phyloP scores from a whole-genome alignment of 441 rosid species.

The Cnidoscolus chayamansa region DNA sequence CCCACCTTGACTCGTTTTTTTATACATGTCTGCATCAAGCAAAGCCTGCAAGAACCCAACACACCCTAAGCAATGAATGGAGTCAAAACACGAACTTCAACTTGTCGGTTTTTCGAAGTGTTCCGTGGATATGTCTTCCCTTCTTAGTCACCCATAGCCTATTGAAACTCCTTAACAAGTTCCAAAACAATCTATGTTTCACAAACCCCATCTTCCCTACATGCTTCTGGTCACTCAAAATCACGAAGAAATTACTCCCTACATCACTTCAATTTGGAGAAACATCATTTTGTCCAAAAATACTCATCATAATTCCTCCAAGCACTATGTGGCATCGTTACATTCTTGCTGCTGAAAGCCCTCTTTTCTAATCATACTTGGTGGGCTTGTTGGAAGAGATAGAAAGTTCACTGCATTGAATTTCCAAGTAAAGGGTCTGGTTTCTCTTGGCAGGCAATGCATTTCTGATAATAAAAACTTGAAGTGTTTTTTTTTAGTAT shows the following conservation, averaged over 20 bases:
- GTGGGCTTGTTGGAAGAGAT: too few relatives aligned
- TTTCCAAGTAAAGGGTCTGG: too few relatives aligned
- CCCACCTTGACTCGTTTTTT: too few relatives aligned
- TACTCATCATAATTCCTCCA: constrained; percentile 97
- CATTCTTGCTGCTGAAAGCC: constrained; percentile 47
- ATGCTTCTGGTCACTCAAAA: constrained; percentile 40
- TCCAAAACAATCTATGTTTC: constrained; percentile 85
- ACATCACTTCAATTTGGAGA: constrained; percentile 67
- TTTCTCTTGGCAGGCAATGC: too few relatives aligned
- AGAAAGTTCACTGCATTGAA: too few relatives aligned
- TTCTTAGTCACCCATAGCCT: constrained; percentile 88
- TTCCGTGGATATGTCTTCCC: constrained; percentile 53
- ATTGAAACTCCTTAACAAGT: constrained; percentile 71
- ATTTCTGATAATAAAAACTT: too few relatives aligned
- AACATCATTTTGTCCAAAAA: constrained; percentile 80
- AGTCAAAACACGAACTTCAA: constrained; percentile 61
- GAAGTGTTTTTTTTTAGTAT: too few relatives aligned
- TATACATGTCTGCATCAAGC: constrained; percentile 43
- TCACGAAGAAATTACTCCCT: constrained; percentile 65
- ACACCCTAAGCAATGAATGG: constrained; percentile 83
- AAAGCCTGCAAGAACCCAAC: constrained; percentile 74
- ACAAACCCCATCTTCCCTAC: constrained; percentile 92
- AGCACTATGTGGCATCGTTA: constrained; percentile 65
- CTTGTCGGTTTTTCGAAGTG: constrained; percentile 45
- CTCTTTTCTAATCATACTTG: too few relatives aligned